Percentiles rank a stretch among this genome's conserved stretches.
Conservation (phyloP, 306 rosid genomes). For the Gastrolobium villosum region DNA sequence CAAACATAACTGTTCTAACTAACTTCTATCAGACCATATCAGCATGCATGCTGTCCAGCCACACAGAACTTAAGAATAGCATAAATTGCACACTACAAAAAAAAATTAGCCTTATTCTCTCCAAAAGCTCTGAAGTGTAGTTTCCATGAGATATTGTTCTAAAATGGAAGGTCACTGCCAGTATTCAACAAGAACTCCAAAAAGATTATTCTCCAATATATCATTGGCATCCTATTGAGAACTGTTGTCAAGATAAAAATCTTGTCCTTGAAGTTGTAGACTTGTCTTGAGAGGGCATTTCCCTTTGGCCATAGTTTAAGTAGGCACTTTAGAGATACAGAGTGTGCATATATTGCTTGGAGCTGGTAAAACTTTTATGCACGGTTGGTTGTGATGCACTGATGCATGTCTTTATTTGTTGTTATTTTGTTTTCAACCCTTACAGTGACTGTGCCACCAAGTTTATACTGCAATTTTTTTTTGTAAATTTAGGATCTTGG, state of each 20-base stretch:
- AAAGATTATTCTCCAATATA: background rate
- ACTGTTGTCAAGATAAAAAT: background rate
- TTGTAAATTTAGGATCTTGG: background rate
- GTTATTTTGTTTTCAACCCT: constrained; percentile 35
- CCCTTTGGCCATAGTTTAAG: background rate
- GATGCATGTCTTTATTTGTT: constrained; percentile 20
- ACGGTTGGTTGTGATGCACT: background rate
- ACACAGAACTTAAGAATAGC: background rate
- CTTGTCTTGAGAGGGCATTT: constrained; percentile 2
- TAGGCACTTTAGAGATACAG: background rate
- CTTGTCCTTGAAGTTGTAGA: background rate
- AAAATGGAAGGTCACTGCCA: background rate
- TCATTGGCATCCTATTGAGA: background rate
- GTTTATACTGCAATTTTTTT: background rate
- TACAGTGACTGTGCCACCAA: background rate
- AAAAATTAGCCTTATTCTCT: background rate
- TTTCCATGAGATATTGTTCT: background rate
- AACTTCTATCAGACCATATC: no score
- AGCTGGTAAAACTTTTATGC: constrained; percentile 23
- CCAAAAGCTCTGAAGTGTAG: background rate
- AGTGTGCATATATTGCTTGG: background rate
- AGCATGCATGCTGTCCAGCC: constrained; percentile 19
- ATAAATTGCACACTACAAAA: background rate
- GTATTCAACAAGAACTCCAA: background rate
- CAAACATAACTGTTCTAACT: no score